Evolutionary conservation across 1,284 basidiomycete genomes (phyloP).

Genomic region (Heterobasidion annosum): DNA sequence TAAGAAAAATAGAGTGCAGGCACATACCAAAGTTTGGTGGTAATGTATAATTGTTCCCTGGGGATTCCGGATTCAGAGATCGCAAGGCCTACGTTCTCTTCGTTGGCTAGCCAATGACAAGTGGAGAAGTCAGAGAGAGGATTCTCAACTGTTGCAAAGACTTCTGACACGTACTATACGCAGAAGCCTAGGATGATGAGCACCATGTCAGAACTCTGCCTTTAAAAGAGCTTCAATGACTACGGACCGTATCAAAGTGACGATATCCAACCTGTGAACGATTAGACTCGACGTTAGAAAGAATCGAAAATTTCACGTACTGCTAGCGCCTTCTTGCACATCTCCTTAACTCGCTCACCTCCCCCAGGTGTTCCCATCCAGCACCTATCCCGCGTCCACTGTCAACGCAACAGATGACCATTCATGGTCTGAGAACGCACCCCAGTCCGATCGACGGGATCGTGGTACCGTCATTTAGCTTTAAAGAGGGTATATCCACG

Average conservation of each 20-base stretch:
- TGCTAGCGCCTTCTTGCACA: constrained; percentile 27
- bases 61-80: constrained; percentile 36
- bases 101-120: constrained; percentile 24
- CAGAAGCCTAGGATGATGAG: constrained; percentile 7
- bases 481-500: constrained; percentile 17
- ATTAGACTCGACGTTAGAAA: too few relatives aligned
- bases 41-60: constrained; percentile 41
- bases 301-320: constrained; percentile 10
- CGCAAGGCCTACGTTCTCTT: constrained; percentile 38
- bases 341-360: constrained; percentile 23
- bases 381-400: constrained; percentile 17
- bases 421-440: constrained; percentile 12
- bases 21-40: constrained; percentile 33
- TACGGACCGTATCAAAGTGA: constrained; percentile 30
- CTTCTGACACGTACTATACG: constrained; percentile 9
- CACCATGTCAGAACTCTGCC: background rate
- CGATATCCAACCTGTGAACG: constrained; percentile 24
- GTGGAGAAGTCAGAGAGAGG: constrained; percentile 2
- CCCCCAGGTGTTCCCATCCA: constrained; percentile 31
- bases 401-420: too few relatives aligned
- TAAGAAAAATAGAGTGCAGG: too few relatives aligned
- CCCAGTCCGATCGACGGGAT: constrained; percentile 31
- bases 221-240: background rate
- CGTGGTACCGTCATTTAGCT: constrained; percentile 26
- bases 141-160: background rate